Percentiles rank a stretch among this genome's conserved stretches.
These are phyloP conservation scores for Penicillium occitanis DNA, from an alignment of 2,329 filamentous ascomycete genomes.

Conservation along the genomic window DNA sequence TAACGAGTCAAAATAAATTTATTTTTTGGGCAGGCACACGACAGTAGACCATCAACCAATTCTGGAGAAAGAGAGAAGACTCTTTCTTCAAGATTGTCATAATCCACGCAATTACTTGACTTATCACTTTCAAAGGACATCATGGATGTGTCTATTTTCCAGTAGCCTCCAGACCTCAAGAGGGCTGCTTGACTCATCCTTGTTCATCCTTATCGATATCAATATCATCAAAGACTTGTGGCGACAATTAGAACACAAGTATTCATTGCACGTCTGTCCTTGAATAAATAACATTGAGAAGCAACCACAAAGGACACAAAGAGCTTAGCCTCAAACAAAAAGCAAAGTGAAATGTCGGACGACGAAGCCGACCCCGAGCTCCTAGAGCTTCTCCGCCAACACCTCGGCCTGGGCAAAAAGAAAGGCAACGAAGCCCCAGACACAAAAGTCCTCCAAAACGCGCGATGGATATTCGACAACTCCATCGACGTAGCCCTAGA, in stretches of 20 bases:
- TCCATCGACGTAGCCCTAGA: slow-evolving; percentile 89
- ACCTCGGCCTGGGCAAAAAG: slow-evolving; percentile 56
- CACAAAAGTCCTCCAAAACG: slow-evolving; percentile 77
- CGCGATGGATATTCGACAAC: slow-evolving; percentile 87
- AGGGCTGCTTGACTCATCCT: slow-evolving; percentile 12
- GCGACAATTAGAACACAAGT: neutral
- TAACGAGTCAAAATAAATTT: slow-evolving; percentile 5
- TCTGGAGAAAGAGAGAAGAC: neutral
- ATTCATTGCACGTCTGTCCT: neutral
- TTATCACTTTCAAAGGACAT: neutral
- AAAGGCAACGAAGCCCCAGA: slow-evolving; percentile 62
- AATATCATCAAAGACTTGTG: neutral
- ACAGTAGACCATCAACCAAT: neutral
- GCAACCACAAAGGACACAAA: neutral
- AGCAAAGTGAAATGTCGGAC: slow-evolving; percentile 67
- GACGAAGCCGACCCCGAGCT: slow-evolving; percentile 89
- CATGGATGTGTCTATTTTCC: neutral
- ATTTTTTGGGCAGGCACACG: slow-evolving; percentile 3
- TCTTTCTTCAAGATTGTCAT: neutral
- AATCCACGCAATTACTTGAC: neutral
- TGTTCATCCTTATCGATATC: slow-evolving; percentile 12
- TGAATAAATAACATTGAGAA: neutral
- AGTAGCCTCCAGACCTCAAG: neutral
- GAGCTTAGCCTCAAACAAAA: neutral
- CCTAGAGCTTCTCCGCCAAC: slow-evolving; percentile 78